phyloP scores from a whole-genome alignment of 768 basidiomycete genomes.

The Hirschioporus abietinus region DNA sequence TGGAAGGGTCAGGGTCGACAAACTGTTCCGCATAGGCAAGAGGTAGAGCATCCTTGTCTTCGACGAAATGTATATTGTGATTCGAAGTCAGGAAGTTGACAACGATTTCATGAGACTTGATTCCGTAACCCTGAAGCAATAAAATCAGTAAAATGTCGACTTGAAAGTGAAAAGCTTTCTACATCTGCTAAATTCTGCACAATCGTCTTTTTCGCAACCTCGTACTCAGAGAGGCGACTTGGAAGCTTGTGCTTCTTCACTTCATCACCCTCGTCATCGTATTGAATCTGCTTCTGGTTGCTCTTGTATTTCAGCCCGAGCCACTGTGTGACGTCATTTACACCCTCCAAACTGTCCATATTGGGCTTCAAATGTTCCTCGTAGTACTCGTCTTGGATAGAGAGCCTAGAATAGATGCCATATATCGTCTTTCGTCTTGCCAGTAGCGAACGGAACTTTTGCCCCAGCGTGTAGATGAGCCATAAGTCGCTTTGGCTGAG shows the following conservation, averaged over 20 bases:
- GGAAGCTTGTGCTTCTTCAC: slow-evolving; percentile 72
- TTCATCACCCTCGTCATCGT: slow-evolving; percentile 64
- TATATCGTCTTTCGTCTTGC: slow-evolving; percentile 64
- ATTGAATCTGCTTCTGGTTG: slow-evolving; percentile 63
- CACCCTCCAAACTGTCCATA: slow-evolving; percentile 79
- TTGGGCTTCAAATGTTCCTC: slow-evolving; percentile 59
- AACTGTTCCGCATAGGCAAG: slow-evolving; percentile 82
- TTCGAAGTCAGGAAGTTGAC: slow-evolving; percentile 61
- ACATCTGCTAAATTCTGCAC: slow-evolving; percentile 79
- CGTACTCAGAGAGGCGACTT: slow-evolving; percentile 79
- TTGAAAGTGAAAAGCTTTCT: slow-evolving; percentile 19
- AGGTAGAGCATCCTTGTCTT: slow-evolving; percentile 80
- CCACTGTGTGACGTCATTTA: slow-evolving; percentile 91
- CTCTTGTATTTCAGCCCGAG: slow-evolving; percentile 78
- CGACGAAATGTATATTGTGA: slow-evolving; percentile 60
- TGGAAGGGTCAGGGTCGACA: slow-evolving; percentile 58
- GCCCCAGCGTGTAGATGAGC: slow-evolving; percentile 85
- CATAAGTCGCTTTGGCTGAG: slow-evolving; percentile 80
- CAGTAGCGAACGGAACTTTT: slow-evolving; percentile 82
- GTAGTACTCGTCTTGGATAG: slow-evolving; percentile 70
- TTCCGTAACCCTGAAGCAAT: slow-evolving; percentile 67
- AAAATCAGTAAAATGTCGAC: slow-evolving; percentile 10
- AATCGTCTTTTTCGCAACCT: slow-evolving; percentile 74
- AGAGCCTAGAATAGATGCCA: slow-evolving; percentile 62
- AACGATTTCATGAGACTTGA: slow-evolving; percentile 78